Base-by-base conservation (phyloP, 768 basidiomycete species). In the Candolleomyces efflorescens region DNA sequence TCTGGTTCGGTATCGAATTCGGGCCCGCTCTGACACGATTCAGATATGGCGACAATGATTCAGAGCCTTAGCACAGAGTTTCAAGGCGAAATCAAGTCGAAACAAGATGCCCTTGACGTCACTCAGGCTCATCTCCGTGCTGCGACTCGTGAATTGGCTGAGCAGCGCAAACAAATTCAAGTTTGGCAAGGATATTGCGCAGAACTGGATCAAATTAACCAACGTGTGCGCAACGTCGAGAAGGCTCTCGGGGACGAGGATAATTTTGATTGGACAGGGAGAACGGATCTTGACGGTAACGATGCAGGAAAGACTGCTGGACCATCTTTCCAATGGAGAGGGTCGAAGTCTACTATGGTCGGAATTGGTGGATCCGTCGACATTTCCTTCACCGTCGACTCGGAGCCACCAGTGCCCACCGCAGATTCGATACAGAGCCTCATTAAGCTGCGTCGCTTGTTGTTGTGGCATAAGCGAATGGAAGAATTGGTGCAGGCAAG, bases 1-100 rank as follows among this genome's bases (percentile, higher is more conserved):
- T 32, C 20, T 9, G 9, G 46, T 47, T 22, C 20, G 23, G 5
- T 17, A 41, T n/a, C 3, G 17, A 18, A 3, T 13, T 9, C 24
- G 36, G n/a, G 23, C 5, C 27, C 23, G 2, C 9, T 4, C 53
- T 52, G 32, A 49, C 22, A 54, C 43, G 13, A 41, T 2, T 58
- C 2, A 93, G 94, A 94, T 61, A 88, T 98, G 79, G 89, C 89
- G 1, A 62, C 81, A 0, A 92, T 96, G 82, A 87, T 99, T 47
- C 85, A 91, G 69, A 77, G 76, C 47, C 81, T 98, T 5, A 83
- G 85, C 56, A 68, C 79, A 5, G 92, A 96, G 38, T 98, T 96
- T 71, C 79, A 86, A 45, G 62, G 80, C 22, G 97, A 99, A 71
- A 82, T 98, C 62, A 87, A 90, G 67, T 71, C 81, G 18, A 98